Evolutionary conservation across 164 flowering plant genomes (phyloP).

Genomic region (Macadamia integrifolia): DNA sequence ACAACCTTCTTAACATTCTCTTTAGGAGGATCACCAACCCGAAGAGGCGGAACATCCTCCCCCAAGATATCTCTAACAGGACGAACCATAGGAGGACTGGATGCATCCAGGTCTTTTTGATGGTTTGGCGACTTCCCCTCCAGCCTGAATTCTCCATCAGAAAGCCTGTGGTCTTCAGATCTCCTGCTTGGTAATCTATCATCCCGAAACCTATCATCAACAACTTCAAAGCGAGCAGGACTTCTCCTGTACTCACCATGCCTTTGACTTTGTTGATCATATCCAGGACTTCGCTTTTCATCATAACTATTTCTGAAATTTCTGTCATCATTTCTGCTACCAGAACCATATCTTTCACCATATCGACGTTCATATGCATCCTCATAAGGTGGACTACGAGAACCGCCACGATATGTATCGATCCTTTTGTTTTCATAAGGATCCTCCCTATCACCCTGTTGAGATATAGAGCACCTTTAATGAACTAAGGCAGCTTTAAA

Average conservation of each 20-base stretch:
- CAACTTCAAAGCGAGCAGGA: conserved; percentile 63
- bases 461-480: background rate
- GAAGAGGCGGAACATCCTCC: conserved; percentile 73
- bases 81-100: conserved; percentile 75
- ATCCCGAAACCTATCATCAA: conserved; percentile 87
- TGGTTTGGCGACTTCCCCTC: conserved; percentile 69
- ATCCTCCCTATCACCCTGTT: conserved; percentile 73
- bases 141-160: conserved; percentile 56
- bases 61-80: conserved; percentile 94
- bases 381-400: conserved; percentile 84
- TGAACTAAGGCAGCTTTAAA: conserved; percentile 4
- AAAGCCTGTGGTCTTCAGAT: conserved; percentile 45
- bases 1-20: conserved; percentile 42
- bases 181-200: conserved; percentile 85
- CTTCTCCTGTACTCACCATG: conserved; percentile 54
- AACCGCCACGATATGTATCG: conserved; percentile 50
- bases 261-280: conserved; percentile 51
- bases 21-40: conserved; percentile 81
- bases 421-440: conserved; percentile 44
- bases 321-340: conserved; percentile 57
- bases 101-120: conserved; percentile 40
- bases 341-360: conserved; percentile 55
- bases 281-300: conserved; percentile 76
- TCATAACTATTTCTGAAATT: conserved; percentile 34
- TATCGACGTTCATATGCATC: conserved; percentile 63